Conservation (phyloP, 179 eudicot genomes). For the Drosera spatulata region DNA sequence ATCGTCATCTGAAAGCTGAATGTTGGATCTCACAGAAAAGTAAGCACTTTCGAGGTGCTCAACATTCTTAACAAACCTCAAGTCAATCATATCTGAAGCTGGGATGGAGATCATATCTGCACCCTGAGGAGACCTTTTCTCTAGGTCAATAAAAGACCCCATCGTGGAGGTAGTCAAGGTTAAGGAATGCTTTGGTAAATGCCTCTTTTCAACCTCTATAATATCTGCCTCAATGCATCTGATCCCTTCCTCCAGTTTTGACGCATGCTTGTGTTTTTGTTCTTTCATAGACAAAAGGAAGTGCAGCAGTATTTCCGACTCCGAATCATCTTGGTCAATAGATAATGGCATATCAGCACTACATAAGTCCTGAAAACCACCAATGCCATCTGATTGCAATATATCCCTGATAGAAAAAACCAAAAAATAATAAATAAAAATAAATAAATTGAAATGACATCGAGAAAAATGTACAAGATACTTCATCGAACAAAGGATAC, state of each 20-base stretch:
- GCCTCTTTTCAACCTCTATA: conserved; percentile 59
- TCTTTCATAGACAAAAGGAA: conserved; percentile 64
- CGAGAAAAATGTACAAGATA: too few relatives aligned
- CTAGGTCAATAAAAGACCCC: conserved; percentile 14
- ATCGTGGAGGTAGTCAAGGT: conserved; percentile 13
- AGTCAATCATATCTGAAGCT: conserved; percentile 21
- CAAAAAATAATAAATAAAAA: conserved; percentile 2
- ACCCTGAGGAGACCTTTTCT: conserved; percentile 12
- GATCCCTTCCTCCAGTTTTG: conserved; percentile 58
- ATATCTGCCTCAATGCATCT: conserved; percentile 72
- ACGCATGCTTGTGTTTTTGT: conserved; percentile 51
- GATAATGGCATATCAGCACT: conserved; percentile 41
- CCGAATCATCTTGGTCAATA: conserved; percentile 57
- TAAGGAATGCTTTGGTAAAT: conserved; percentile 16
- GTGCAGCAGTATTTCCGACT: conserved; percentile 63
- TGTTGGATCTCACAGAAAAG: conserved; percentile 60
- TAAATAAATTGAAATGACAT: too few relatives aligned
- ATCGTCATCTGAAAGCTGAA: conserved; percentile 28
- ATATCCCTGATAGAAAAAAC: conserved; percentile 47
- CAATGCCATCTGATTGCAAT: conserved; percentile 56
- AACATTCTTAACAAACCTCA: conserved; percentile 49
- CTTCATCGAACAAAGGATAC: too few relatives aligned
- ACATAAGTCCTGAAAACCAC: conserved; percentile 39
- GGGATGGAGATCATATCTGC: conserved; percentile 10
- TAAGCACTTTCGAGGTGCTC: conserved; percentile 80